Conservation (phyloP, 2,329 filamentous ascomycete genomes). For the Leptographium procerum region DNA sequence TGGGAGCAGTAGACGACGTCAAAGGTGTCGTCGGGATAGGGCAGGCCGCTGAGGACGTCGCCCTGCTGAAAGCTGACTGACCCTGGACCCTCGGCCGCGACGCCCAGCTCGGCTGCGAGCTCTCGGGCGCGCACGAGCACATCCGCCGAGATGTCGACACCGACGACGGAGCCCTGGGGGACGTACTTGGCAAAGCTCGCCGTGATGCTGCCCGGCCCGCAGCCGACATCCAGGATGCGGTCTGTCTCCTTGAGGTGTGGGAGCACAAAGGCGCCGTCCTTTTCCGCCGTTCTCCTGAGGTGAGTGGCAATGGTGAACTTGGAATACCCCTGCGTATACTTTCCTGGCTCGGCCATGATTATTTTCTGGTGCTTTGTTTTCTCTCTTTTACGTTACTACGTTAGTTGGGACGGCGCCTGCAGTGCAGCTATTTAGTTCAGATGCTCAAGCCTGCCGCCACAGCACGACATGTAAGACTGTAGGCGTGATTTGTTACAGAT, state of each 20-base stretch:
- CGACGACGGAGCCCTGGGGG: slow-evolving; percentile 26
- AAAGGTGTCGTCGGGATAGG: slow-evolving; percentile 27
- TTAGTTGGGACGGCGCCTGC: too few relatives aligned
- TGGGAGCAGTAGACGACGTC: slow-evolving; percentile 32
- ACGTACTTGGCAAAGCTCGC: slow-evolving; percentile 28
- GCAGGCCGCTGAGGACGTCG: slow-evolving; percentile 24
- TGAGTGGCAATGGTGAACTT: slow-evolving; percentile 24
- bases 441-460: too few relatives aligned
- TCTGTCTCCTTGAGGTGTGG: slow-evolving; percentile 26
- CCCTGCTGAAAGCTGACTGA: slow-evolving; percentile 20
- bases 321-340: not conserved
- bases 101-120: not conserved
- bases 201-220: slow-evolving; percentile 38
- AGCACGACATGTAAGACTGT: not conserved
- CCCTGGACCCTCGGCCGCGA: slow-evolving; percentile 5
- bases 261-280: slow-evolving; percentile 31
- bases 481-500: not conserved
- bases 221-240: slow-evolving; percentile 34
- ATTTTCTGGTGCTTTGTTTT: not conserved
- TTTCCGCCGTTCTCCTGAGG: slow-evolving; percentile 28
- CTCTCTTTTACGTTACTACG: not conserved
- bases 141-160: slow-evolving; percentile 24
- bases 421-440: not conserved
- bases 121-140: slow-evolving; percentile 16
- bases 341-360: not conserved